Evolutionary conservation across 2,329 filamentous ascomycete genomes (phyloP), one percentile per base, ranked within the genome.

Genomic region (Beauveria scarabaeidicola): DNA sequence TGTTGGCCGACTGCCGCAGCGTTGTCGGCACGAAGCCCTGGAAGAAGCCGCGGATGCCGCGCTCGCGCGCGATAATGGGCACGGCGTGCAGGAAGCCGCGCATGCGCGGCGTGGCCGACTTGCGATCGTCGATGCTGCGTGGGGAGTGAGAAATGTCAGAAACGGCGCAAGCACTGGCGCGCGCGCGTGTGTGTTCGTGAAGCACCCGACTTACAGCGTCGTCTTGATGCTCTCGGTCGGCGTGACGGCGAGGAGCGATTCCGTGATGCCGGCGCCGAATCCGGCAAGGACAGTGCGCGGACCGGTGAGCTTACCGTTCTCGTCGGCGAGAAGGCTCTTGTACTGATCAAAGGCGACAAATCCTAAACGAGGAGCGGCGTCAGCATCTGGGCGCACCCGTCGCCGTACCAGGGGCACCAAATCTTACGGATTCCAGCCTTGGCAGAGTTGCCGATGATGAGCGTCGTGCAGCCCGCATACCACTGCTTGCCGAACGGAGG

Each of bases 181-280:
- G 32, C 5, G 13, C 11, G 32, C 5, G 32, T 6, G 32, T 6
- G 11, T 36, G 32, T 1, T 1, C 40, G 40, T 44, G 43, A 11
- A 15, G 43, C 17, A 15, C 9, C 8, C 9, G 50, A 56, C 64
- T 58, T 71, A 89, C 82, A 99, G 78, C 66, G 95, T 95, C 54
- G 94, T 99, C 80, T 99, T 99, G 75, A 99, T 97, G 69, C 90
- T 95, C 77, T 99, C 94, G 61, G 95, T 97, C 0, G 94, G 94
- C 38, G 94, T 99, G 38, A 99, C 94, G 11, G 94, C 94, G 3
- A 99, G 77, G 55, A 97, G 76, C 3, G 90, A 95, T 77, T 99
- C 94, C 3, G 93, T 97, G 55, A 96, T 89, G 60, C 94, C 94
- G 9, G 94, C 94, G 61, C 93, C 90, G 69, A 99, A 96, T 3